phyloP scores from a whole-genome alignment of 305 asterid genomes.

The Fraxinus ornus region DNA sequence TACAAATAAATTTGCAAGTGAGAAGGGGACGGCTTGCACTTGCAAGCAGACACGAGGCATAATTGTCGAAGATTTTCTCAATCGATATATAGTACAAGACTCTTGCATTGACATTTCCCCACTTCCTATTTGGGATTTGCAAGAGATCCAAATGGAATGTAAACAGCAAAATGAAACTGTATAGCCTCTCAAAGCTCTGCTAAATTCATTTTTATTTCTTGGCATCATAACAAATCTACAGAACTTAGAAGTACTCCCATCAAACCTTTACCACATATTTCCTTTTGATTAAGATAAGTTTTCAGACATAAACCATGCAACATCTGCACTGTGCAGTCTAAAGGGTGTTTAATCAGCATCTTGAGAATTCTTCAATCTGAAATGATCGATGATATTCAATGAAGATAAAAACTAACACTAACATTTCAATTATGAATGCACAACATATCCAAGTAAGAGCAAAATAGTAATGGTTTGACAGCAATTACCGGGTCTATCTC shows the following conservation, averaged over 20 bases:
- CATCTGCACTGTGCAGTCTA: not conserved
- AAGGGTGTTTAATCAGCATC: not conserved
- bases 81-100: not conserved
- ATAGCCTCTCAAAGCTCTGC: not conserved
- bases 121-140: not conserved
- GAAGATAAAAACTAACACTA: not conserved
- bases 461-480: not conserved
- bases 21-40: not conserved
- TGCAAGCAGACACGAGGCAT: not conserved
- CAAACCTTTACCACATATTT: not conserved
- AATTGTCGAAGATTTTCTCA: not conserved
- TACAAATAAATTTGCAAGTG: not conserved
- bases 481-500: slow-evolving; percentile 62
- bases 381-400: not conserved
- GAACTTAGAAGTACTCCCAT: not conserved
- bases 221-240: not conserved
- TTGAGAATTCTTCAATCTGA: not conserved
- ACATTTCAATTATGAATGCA: not conserved
- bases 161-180: not conserved
- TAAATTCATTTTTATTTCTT: not conserved
- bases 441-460: not conserved
- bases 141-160: not conserved
- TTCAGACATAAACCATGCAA: not conserved
- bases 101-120: not conserved
- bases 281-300: not conserved